phyloP scores from a whole-genome alignment of 1,139 yeast species.

The Sugiyamaella novakii region DNA sequence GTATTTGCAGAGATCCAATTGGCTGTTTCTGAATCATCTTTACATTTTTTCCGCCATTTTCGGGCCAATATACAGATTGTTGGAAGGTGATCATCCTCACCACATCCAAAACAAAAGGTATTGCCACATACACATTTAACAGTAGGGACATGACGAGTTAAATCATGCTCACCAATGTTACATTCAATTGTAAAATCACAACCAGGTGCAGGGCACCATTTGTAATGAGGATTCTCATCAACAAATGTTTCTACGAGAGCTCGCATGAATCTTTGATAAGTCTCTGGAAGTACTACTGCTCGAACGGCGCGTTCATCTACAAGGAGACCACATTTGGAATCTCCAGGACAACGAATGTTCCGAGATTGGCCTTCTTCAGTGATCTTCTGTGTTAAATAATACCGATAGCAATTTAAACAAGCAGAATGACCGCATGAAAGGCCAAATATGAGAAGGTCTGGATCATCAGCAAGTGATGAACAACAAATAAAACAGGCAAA shows the following conservation, averaged over 20 bases:
- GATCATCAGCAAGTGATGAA: conserved; percentile 44
- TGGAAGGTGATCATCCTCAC: conserved; percentile 70
- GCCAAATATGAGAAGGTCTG: conserved; percentile 49
- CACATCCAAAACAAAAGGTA: conserved; percentile 79
- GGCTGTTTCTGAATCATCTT: conserved; percentile 85
- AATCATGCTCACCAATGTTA: conserved; percentile 42
- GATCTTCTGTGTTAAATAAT: conserved; percentile 57
- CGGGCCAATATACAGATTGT: conserved; percentile 72
- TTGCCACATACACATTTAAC: conserved; percentile 71
- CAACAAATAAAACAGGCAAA: conserved; percentile 73
- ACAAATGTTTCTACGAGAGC: conserved; percentile 50
- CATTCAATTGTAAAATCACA: conserved; percentile 66
- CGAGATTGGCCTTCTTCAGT: conserved; percentile 53
- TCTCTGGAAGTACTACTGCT: conserved; percentile 41
- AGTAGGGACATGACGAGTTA: conserved; percentile 53
- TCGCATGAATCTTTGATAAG: conserved; percentile 33
- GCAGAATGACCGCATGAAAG: conserved; percentile 70
- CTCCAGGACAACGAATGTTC: conserved; percentile 62
- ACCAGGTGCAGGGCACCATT: conserved; percentile 89
- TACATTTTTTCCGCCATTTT: conserved; percentile 77
- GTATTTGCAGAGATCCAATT: conserved; percentile 92
- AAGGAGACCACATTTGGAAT: conserved; percentile 41
- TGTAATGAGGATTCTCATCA: conserved; percentile 53
- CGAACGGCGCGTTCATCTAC: conserved; percentile 43
- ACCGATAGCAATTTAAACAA: conserved; percentile 67